phyloP scores from a whole-genome alignment of 768 basidiomycete species.

The Phanerochaete sordida region DNA sequence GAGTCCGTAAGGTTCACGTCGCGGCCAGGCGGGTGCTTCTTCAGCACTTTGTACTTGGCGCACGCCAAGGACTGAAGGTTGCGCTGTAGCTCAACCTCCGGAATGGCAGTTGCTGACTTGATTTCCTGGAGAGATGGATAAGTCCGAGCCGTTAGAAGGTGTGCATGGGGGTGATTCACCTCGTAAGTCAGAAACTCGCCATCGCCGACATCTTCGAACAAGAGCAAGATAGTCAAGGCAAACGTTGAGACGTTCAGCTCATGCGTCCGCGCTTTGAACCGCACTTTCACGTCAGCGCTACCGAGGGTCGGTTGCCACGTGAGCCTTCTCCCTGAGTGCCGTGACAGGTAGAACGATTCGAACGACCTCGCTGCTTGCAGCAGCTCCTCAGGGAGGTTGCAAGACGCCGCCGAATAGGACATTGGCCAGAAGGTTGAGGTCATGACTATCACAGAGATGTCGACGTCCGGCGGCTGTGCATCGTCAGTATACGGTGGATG shows the following conservation, averaged over 20 bases:
- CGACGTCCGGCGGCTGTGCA: conserved; percentile 64
- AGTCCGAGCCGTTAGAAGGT: background rate
- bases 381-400: conserved; percentile 65
- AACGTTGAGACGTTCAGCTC: conserved; percentile 93
- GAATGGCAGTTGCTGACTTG: conserved; percentile 67
- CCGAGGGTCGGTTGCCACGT: conserved; percentile 92
- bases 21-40: conserved; percentile 85
- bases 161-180: conserved; percentile 36
- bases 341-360: conserved; percentile 83
- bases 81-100: conserved; percentile 78
- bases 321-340: conserved; percentile 86
- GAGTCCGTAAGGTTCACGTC: conserved; percentile 74
- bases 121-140: conserved; percentile 63
- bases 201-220: conserved; percentile 73
- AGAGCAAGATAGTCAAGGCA: conserved; percentile 79
- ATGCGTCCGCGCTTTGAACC: conserved; percentile 76
- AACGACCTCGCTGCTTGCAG: conserved; percentile 69
- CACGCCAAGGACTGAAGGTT: conserved; percentile 95
- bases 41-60: conserved; percentile 88
- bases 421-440: conserved; percentile 98
- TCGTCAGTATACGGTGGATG: background rate
- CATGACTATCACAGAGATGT: conserved; percentile 88
- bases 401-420: conserved; percentile 58
- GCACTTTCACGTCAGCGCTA: conserved; percentile 81
- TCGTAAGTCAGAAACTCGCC: conserved; percentile 74